Evolutionary conservation across 176 grass and related monocot genomes (phyloP), one percentile per base, ranked within the genome.

Genomic region (Carex cristatella): DNA sequence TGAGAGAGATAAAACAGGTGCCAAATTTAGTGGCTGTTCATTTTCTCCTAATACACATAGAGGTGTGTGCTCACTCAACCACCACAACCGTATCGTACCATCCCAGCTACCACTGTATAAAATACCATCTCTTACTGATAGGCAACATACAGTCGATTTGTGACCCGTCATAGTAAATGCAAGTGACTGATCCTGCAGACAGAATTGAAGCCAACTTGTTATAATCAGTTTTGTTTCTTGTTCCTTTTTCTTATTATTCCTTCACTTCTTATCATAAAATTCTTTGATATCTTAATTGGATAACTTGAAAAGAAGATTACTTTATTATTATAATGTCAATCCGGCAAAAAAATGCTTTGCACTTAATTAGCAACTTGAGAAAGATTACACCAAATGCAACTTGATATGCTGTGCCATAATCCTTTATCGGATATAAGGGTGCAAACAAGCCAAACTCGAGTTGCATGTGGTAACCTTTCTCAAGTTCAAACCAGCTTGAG

Each of bases 81-180:
- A 98, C 96, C 96, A 98, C 42, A 91, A 88, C 79, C 96, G 84
- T 28, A 95, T 85, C 33, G 90, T 92, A 87, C 93, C 93, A 88
- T 98, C 96, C 96, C 96, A 95, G 89, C 91, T 95, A 86, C 96
- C 93, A 88, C 93, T 94, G 54, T 94, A 98, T 80, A 95, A 94
- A 85, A 98, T 90, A 63, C 96, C 96, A 79, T 86, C 87, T 57
- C 85, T 81, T 61, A 95, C 84, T 64, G 85, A 74, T 82, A 98
- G 88, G 85, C 90, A 98, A 68, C 93, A 98, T 33, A 98, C 93
- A 61, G 90, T 95, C 70, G 93, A 95, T 68, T 88, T 98, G 82
- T 98, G 96, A 61, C 96, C 93, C 56, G 60, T 90, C 96, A 98
- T 86, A 57, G 93, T 98, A 88, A 83, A 94, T 18, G 70, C 66